Evolutionary conservation across 2,329 filamentous ascomycete genomes (phyloP).

Genomic region (Tolypocladium endophyticum): DNA sequence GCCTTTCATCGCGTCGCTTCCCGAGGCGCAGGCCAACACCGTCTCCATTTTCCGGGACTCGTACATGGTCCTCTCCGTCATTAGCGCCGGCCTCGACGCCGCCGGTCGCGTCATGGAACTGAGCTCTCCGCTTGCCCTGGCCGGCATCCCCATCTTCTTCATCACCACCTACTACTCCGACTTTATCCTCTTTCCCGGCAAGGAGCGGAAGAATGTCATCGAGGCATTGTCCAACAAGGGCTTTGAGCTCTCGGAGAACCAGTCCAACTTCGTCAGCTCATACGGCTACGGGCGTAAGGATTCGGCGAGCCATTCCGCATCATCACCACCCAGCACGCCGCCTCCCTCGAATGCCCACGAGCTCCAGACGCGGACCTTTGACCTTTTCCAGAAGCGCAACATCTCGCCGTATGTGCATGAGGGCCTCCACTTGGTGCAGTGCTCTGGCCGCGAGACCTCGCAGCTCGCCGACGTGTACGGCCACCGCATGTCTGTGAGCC

Average conservation of each 20-base stretch:
- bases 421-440: conserved; percentile 65
- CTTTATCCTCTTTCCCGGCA: conserved; percentile 82
- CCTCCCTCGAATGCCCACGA: conserved; percentile 70
- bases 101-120: conserved; percentile 85
- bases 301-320: conserved; percentile 21
- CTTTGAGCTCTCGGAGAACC: conserved; percentile 71
- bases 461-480: conserved; percentile 27
- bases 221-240: conserved; percentile 67
- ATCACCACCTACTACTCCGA: conserved; percentile 97
- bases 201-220: conserved; percentile 63
- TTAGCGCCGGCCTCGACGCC: conserved; percentile 81
- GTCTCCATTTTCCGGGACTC: conserved; percentile 73
- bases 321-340: conserved; percentile 52
- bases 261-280: conserved; percentile 54
- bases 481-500: conserved; percentile 23
- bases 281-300: conserved; percentile 24
- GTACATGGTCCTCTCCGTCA: conserved; percentile 82
- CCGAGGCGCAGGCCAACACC: conserved; percentile 36
- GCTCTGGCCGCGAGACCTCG: conserved; percentile 53
- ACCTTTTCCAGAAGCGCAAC: conserved; percentile 64
- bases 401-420: conserved; percentile 64
- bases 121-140: conserved; percentile 80
- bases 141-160: conserved; percentile 94
- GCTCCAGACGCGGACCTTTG: conserved; percentile 74
- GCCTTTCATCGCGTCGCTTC: conserved; percentile 56